These are phyloP conservation scores for Suillus lakei DNA, from an alignment of 768 basidiomycete species.

Conservation along the genomic window DNA sequence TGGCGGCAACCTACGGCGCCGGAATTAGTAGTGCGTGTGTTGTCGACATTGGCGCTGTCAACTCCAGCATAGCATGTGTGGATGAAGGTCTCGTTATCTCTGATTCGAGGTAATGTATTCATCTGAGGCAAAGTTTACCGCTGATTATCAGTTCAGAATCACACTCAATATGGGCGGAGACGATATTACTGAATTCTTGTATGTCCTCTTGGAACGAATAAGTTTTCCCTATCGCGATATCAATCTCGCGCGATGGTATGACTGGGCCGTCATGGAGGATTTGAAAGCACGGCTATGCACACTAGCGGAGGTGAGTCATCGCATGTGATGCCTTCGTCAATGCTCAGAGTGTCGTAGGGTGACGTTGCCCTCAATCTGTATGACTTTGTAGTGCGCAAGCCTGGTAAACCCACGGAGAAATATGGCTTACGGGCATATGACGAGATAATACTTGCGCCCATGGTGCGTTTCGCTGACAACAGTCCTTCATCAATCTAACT, in stretches of 20 bases:
- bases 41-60: constrained; percentile 89
- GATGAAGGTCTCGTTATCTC: constrained; percentile 90
- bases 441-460: constrained; percentile 92
- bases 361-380: constrained; percentile 91
- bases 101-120: constrained; percentile 74
- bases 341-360: constrained; percentile 50
- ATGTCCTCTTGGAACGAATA: constrained; percentile 77
- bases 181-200: constrained; percentile 91
- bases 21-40: constrained; percentile 96
- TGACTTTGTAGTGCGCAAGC: constrained; percentile 85
- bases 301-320: constrained; percentile 73
- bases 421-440: constrained; percentile 92
- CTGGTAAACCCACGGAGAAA: constrained; percentile 79
- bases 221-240: constrained; percentile 89
- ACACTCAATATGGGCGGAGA: constrained; percentile 89
- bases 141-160: constrained; percentile 53
- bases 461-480: constrained; percentile 57
- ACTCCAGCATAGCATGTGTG: constrained; percentile 87
- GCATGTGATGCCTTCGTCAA: constrained; percentile 6
- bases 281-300: constrained; percentile 86
- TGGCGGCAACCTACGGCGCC: constrained; percentile 93
- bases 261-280: constrained; percentile 92
- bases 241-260: constrained; percentile 76
- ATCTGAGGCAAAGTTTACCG: constrained; percentile 7
- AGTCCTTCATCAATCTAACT: constrained; percentile 2